Base-by-base conservation (phyloP, 305 asterid species). In the Andrographis paniculata region DNA sequence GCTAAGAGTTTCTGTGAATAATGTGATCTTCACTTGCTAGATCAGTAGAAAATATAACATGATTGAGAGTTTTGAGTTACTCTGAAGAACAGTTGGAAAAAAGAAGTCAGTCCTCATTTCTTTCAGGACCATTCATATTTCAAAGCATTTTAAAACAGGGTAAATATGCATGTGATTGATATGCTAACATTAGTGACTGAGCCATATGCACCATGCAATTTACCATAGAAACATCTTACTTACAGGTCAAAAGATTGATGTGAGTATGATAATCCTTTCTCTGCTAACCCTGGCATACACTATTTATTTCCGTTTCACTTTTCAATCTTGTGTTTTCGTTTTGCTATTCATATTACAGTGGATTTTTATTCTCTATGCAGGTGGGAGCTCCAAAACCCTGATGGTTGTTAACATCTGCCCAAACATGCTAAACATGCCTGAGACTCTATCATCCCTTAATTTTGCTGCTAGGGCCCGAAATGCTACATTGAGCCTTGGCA, bases 391-490 rank as follows among this genome's bases (percentile, higher is more conserved):
- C 48, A 92, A 87, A 72, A 81, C 94, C 0, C 66, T 92, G 82
- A 64, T 92, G 86, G 68, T 87, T 62, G 95, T 87, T 66, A 81
- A 79, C 57, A 57, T 87, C 60, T 77, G 80, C 64, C 91, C 99
- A 42, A 68, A 67, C 76, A 84, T 69, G 55, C 67, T 75, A 56
- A 84, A 73, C 72, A 62, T 79, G 74, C 50, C 84, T 36, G 93
- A 87, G 79, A 87, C 97, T 31, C 62, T 87, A 50, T 78, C 93
- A 56, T 92, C 94, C 67, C 97, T 92, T 47, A 92, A 76, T 68
- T 87, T 77, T 69, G 74, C 94, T 67, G 71, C 99, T 56, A 81
- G 99, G 76, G 95, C 97, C 44, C 81, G 95, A 59, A 92, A 78
- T 74, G 78, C 94, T 16, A 53, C 53, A 60, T 50, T 84, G 77